phyloP scores from a whole-genome alignment of 768 basidiomycete species.

The Kwoniella shandongensis region DNA sequence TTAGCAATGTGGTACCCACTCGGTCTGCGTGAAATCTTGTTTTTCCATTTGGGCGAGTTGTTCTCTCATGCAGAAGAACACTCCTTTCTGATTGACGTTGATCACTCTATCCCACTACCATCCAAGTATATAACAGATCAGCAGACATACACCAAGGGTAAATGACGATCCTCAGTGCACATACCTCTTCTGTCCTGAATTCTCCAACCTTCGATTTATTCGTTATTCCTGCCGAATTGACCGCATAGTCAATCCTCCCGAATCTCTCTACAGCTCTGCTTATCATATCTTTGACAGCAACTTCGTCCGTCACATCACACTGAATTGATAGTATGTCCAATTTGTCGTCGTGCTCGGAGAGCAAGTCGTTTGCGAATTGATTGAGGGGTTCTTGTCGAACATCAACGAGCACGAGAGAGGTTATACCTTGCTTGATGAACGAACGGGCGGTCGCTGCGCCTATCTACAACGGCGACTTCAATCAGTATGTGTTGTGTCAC shows the following conservation, averaged over 20 bases:
- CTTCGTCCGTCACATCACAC: constrained; percentile 14
- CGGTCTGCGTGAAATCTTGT: background rate
- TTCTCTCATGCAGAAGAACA: constrained; percentile 14
- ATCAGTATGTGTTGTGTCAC: too few relatives aligned
- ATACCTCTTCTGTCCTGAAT: constrained; percentile 11
- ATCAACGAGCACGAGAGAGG: constrained; percentile 1
- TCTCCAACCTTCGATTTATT: constrained; percentile 16
- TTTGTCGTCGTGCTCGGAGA: background rate
- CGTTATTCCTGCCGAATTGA: constrained; percentile 11
- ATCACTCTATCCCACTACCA: constrained; percentile 14
- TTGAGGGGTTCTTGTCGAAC: background rate
- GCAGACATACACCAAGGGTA: too few relatives aligned
- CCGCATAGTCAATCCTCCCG: constrained; percentile 14
- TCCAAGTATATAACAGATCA: too few relatives aligned
- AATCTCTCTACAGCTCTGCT: background rate
- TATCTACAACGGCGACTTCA: background rate
- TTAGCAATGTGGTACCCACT: constrained; percentile 3
- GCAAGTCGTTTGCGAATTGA: background rate
- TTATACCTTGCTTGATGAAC: constrained; percentile 4
- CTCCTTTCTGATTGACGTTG: constrained; percentile 13
- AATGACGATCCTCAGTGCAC: too few relatives aligned
- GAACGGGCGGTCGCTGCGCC: constrained; percentile 8
- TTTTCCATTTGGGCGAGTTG: constrained; percentile 15
- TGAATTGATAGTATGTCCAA: constrained; percentile 5
- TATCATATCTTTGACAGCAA: background rate